These are phyloP conservation scores for Apiospora arundinis DNA, from an alignment of 2,329 filamentous ascomycete species.

Conservation along the genomic window DNA sequence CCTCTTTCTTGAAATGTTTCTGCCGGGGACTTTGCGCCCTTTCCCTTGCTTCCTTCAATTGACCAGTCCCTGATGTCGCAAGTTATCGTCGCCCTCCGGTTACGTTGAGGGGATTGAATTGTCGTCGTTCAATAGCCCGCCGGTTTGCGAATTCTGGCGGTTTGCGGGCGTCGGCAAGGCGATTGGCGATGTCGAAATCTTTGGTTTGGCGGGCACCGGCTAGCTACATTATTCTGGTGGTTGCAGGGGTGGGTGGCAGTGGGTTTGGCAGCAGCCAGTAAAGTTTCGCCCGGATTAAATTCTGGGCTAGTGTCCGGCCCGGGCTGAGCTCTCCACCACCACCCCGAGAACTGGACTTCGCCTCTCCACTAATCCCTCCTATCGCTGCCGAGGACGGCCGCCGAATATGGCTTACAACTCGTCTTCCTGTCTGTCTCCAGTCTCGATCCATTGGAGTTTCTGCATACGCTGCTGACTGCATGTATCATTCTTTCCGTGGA, in stretches of 20 bases:
- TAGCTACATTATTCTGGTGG: neutral
- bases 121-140: neutral
- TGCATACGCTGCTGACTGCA: no score
- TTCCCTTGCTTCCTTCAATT: neutral
- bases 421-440: no score
- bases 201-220: neutral
- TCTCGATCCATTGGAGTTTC: no score
- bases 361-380: neutral
- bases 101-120: neutral
- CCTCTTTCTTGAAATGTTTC: neutral
- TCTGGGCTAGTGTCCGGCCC: constrained; percentile 3
- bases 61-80: neutral
- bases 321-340: neutral
- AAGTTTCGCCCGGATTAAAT: constrained; percentile 10
- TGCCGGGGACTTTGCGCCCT: neutral
- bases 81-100: neutral
- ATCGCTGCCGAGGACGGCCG: neutral
- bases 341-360: neutral
- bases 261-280: neutral
- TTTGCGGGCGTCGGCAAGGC: neutral
- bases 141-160: neutral
- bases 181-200: neutral
- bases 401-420: no score
- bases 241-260: neutral
- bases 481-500: no score